Conservation (phyloP, 1,284 basidiomycete species). For the Papiliotrema laurentii region DNA sequence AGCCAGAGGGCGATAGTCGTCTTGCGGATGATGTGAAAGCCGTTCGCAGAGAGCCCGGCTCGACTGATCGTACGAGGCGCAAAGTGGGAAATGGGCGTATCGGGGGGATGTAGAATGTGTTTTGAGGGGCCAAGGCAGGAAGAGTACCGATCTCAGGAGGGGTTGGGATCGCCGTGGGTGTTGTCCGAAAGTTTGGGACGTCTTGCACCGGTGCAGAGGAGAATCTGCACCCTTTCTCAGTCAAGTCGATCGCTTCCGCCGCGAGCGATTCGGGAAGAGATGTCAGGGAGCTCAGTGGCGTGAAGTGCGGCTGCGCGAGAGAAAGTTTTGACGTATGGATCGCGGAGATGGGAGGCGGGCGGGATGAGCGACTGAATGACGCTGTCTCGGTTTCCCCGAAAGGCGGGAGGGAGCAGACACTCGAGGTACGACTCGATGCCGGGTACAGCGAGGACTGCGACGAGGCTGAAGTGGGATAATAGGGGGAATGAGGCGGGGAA, state of each 20-base stretch:
- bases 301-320: constrained; percentile 13
- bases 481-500: no score
- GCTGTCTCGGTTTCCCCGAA: not conserved
- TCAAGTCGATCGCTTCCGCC: constrained; percentile 25
- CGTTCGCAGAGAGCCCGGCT: constrained; percentile 8
- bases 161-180: no score
- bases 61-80: constrained; percentile 7
- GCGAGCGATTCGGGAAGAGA: constrained; percentile 23
- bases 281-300: constrained; percentile 12
- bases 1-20: not conserved
- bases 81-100: constrained; percentile 5
- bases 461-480: no score
- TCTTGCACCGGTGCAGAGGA: no score
- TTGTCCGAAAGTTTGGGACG: no score
- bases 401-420: constrained; percentile 1
- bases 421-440: not conserved
- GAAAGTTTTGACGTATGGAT: constrained; percentile 20
- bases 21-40: constrained; percentile 10
- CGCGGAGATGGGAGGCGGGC: constrained; percentile 4
- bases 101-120: constrained; percentile 16
- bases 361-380: not conserved
- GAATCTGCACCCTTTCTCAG: constrained; percentile 7
- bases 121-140: constrained; percentile 12
- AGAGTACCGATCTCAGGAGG: no score
- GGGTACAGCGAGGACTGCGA: constrained; percentile 14